These are phyloP conservation scores for Saxophila tyrrhenica DNA, from an alignment of 495 filamentous ascomycete species.

Conservation along the genomic window DNA sequence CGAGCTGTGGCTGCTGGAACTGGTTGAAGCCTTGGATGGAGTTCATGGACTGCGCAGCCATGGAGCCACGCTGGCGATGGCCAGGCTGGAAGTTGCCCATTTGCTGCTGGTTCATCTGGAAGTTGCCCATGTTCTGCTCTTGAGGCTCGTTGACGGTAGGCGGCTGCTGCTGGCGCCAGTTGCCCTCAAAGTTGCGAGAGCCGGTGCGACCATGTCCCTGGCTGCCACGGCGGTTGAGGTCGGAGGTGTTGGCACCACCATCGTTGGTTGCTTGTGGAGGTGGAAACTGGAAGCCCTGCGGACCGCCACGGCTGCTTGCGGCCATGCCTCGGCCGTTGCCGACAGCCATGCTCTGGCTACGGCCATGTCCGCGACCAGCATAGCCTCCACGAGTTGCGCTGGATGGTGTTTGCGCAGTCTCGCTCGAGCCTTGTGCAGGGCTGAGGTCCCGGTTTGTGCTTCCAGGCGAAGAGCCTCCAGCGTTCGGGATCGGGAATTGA, in stretches of 20 bases:
- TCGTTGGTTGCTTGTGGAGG: constrained; percentile 40
- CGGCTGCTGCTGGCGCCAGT: constrained; percentile 80
- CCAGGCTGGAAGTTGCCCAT: constrained; percentile 70
- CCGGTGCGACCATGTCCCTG: constrained; percentile 64
- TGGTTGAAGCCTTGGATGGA: constrained; percentile 71
- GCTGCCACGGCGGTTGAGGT: constrained; percentile 62
- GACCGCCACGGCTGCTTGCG: constrained; percentile 44
- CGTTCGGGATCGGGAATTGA: constrained; percentile 81
- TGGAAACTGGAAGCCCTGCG: constrained; percentile 59
- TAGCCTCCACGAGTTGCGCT: constrained; percentile 37
- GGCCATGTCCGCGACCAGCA: constrained; percentile 44
- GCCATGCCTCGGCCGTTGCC: constrained; percentile 43
- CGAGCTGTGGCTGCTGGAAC: constrained; percentile 82
- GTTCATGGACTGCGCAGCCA: constrained; percentile 69
- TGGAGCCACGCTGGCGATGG: constrained; percentile 72
- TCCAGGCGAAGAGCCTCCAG: constrained; percentile 39
- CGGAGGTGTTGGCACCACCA: constrained; percentile 41
- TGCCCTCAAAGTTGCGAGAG: constrained; percentile 92
- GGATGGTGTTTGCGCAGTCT: constrained; percentile 21
- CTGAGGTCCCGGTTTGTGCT: constrained; percentile 36
- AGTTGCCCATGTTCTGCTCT: constrained; percentile 45
- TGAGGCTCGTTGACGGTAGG: constrained; percentile 24
- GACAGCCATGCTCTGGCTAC: constrained; percentile 61
- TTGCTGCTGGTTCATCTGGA: constrained; percentile 48
- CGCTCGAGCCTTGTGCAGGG: constrained; percentile 17